phyloP scores from a whole-genome alignment of 2,329 filamentous ascomycete genomes.

The Chrysosporium keratinophilum region DNA sequence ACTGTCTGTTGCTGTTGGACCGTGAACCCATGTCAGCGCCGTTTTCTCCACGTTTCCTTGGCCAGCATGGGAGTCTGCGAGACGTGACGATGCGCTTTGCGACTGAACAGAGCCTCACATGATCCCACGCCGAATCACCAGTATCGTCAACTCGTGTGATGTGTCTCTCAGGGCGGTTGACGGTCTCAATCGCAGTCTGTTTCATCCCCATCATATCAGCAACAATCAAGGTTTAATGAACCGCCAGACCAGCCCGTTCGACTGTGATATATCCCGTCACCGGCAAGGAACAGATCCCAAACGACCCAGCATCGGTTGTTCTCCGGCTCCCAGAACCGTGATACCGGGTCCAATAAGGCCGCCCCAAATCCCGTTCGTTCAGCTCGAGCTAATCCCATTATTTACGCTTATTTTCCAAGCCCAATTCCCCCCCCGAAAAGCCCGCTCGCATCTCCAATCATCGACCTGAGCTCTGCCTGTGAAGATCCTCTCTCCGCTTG shows the following conservation, averaged over 20 bases:
- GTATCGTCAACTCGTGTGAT: no score
- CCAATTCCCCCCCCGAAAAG: neutral
- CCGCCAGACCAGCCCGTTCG: no score
- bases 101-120: neutral
- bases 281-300: neutral
- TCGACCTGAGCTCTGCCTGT: neutral
- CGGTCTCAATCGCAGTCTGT: no score
- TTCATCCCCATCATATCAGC: no score
- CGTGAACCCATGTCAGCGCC: neutral
- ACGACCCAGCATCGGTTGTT: slow-evolving; percentile 4
- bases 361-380: slow-evolving; percentile 5
- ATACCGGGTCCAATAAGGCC: slow-evolving; percentile 11
- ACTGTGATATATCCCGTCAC: neutral
- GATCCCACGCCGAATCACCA: neutral
- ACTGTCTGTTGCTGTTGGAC: neutral
- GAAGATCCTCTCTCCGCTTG: slow-evolving; percentile 5
- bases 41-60: slow-evolving; percentile 9
- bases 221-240: neutral
- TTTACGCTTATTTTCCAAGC: slow-evolving; percentile 1
- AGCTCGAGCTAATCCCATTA: slow-evolving; percentile 1
- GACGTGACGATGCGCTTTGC: neutral
- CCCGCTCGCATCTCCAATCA: slow-evolving; percentile 7
- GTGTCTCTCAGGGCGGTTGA: no score
- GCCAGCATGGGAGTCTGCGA: neutral
- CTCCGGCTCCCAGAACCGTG: slow-evolving; percentile 13